Evolutionary conservation across 306 rosid genomes (phyloP), one percentile per base, ranked within the genome.

Genomic region (Glycine tomentella): DNA sequence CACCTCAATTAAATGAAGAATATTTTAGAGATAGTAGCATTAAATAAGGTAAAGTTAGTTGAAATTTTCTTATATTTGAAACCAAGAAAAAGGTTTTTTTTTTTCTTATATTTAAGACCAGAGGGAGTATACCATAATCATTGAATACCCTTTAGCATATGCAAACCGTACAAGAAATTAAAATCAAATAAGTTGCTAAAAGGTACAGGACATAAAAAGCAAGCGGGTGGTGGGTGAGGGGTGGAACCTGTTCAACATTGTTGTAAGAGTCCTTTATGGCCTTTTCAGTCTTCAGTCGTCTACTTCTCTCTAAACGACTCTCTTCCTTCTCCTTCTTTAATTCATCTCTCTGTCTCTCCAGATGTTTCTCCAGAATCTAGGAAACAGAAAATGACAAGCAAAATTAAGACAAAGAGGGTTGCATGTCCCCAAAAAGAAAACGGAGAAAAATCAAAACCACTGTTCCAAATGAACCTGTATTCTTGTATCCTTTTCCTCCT

Each of bases 401-500:
- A 66, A 72, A 46, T 40, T 58, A 65, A 67, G 69, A 82, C 2
- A 83, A 0, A 16, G 45, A 46, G 42, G 40, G 38, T 6, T 8
- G 31, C n/a, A 59, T 31, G 31, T 25, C 14, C 50, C 44, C 6
- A 5, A 4, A 57, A 67, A 9, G 20, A 4, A 61, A 6, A 0
- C 7, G 8, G 9, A 9, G 12, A 7, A 59, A 38, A 71, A 40
- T 36, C 8, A 73, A 78, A 33, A 31, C 15, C 48, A 75, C 50
- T 51, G 5, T 50, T 82, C 25, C 3, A 74, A 65, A 72, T 20
- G 11, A 84, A 95, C 99, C 97, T 95, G 99, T 79, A 91, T 89
- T 83, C 85, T 93, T 20, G 95, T 85, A 83, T 95, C 98, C 75
- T 87, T 95, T 87, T 95, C 99, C 87, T 93, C 97, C 82, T 85